phyloP scores from a whole-genome alignment of 106 monocot genomes.

The Narthecium ossifragum region DNA sequence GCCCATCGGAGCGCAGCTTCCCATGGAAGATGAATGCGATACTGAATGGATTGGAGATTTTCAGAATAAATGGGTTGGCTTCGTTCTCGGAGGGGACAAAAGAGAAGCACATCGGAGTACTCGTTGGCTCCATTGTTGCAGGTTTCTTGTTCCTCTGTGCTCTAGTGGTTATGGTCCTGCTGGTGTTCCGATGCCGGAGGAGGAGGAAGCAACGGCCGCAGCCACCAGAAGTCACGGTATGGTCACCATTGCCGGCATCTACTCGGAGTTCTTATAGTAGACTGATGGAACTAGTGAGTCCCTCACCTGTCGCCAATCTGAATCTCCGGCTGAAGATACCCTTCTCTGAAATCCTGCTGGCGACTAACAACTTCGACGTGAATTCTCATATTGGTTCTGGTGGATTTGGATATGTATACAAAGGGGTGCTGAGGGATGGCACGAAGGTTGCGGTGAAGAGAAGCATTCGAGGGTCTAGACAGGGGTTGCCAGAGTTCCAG shows the following conservation, averaged over 20 bases:
- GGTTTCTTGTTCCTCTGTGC: slow-evolving; percentile 4
- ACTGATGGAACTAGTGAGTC: no score
- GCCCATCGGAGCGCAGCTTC: slow-evolving; percentile 11
- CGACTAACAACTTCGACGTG: slow-evolving; percentile 41
- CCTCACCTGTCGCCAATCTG: slow-evolving; percentile 6
- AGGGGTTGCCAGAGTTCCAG: slow-evolving; percentile 60
- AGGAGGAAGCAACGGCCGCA: not conserved
- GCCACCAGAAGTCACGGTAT: slow-evolving; percentile 1
- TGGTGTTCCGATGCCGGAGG: slow-evolving; percentile 2
- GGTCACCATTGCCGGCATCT: slow-evolving; percentile 2
- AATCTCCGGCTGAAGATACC: slow-evolving; percentile 42
- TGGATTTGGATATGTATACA: slow-evolving; percentile 65
- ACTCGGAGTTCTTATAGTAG: no score
- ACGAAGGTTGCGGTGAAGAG: slow-evolving; percentile 58
- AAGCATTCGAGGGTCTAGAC: slow-evolving; percentile 19
- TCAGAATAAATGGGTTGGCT: slow-evolving; percentile 26
- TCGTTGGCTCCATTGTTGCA: slow-evolving; percentile 15
- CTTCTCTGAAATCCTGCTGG: slow-evolving; percentile 26
- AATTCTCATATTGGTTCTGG: slow-evolving; percentile 35
- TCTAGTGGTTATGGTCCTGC: not conserved
- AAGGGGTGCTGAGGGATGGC: slow-evolving; percentile 41
- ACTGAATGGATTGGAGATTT: slow-evolving; percentile 64
- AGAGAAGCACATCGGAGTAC: not conserved
- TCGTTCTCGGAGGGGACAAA: not conserved
- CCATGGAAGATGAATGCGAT: slow-evolving; percentile 10